phyloP scores from a whole-genome alignment of 2,329 filamentous ascomycete genomes.

The Claviceps sp. region DNA sequence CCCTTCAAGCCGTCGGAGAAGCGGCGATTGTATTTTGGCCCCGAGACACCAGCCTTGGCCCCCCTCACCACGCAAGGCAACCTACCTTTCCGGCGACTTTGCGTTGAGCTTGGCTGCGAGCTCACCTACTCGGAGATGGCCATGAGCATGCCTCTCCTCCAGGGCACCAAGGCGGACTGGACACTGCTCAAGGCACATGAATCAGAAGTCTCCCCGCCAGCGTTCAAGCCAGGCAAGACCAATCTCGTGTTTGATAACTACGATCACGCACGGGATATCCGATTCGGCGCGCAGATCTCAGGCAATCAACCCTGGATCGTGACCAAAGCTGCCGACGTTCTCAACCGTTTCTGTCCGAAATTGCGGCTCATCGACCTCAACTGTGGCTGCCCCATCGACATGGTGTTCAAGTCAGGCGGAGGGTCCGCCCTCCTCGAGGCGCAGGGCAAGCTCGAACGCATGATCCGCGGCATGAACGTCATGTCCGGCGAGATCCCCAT shows the following conservation, averaged over 20 bases:
- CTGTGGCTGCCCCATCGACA: constrained; percentile 92
- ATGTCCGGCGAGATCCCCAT: constrained; percentile 86
- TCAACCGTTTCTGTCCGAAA: constrained; percentile 65
- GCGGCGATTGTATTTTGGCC: constrained; percentile 81
- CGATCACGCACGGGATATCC: constrained; percentile 68
- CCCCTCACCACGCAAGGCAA: constrained; percentile 96
- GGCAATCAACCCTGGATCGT: constrained; percentile 86
- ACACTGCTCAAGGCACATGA: constrained; percentile 86
- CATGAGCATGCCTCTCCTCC: constrained; percentile 75
- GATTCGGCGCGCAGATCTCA: constrained; percentile 85
- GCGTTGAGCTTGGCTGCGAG: constrained; percentile 77
- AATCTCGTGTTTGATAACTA: constrained; percentile 56
- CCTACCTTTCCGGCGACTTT: constrained; percentile 82
- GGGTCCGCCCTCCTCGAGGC: constrained; percentile 87
- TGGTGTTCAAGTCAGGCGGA: constrained; percentile 76
- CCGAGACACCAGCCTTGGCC: constrained; percentile 85
- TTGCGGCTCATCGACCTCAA: constrained; percentile 89
- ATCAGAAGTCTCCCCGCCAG: constrained; percentile 62
- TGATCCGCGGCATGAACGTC: constrained; percentile 88
- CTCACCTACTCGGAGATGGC: constrained; percentile 98
- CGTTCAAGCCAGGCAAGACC: constrained; percentile 37
- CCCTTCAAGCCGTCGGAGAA: constrained; percentile 89
- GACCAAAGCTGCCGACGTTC: constrained; percentile 72
- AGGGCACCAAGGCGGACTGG: constrained; percentile 88
- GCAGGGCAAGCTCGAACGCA: constrained; percentile 80